Percentiles rank a stretch among this genome's conserved stretches.
Conservation (phyloP, 1,284 basidiomycete genomes). For the Ganoderma multipileum region DNA sequence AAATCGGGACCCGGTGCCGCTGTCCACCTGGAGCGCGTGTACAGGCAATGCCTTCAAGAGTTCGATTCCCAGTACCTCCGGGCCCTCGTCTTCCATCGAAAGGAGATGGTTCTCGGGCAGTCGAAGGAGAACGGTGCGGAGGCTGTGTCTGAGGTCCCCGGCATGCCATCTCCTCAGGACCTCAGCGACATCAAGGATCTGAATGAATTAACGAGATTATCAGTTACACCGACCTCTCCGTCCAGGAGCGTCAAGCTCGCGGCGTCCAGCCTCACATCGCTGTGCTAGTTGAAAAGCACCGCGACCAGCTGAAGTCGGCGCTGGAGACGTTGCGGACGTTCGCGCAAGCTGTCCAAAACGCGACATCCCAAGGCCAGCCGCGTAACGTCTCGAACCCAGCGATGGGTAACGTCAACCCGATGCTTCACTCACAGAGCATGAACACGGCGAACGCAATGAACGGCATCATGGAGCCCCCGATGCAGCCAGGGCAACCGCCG, state of each 20-base stretch:
- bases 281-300: slow-evolving; percentile 60
- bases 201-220: slow-evolving; percentile 49
- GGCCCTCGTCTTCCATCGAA: slow-evolving; percentile 27
- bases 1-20: slow-evolving; percentile 66
- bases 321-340: slow-evolving; percentile 51
- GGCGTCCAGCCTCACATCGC: slow-evolving; percentile 61
- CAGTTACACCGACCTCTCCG: slow-evolving; percentile 49
- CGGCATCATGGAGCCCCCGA: neutral
- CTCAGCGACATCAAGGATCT: slow-evolving; percentile 33
- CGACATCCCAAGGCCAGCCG: slow-evolving; percentile 17
- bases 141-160: slow-evolving; percentile 3
- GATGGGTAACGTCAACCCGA: slow-evolving; percentile 14
- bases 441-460: slow-evolving; percentile 6
- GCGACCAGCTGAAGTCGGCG: slow-evolving; percentile 51
- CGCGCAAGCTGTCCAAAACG: slow-evolving; percentile 25
- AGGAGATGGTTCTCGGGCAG: slow-evolving; percentile 19
- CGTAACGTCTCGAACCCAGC: slow-evolving; percentile 18
- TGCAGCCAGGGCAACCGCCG: neutral
- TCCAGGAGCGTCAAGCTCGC: slow-evolving; percentile 57
- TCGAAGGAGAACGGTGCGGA: slow-evolving; percentile 6
- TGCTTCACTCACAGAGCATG: slow-evolving; percentile 14
- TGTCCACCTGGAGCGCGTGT: slow-evolving; percentile 62
- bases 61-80: slow-evolving; percentile 65
- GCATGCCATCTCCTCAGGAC: slow-evolving; percentile 1
- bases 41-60: slow-evolving; percentile 59